Evolutionary conservation across 495 filamentous ascomycete species (phyloP), one percentile per base, ranked within the genome.

Genomic region (Ascodesmis nigricans): DNA sequence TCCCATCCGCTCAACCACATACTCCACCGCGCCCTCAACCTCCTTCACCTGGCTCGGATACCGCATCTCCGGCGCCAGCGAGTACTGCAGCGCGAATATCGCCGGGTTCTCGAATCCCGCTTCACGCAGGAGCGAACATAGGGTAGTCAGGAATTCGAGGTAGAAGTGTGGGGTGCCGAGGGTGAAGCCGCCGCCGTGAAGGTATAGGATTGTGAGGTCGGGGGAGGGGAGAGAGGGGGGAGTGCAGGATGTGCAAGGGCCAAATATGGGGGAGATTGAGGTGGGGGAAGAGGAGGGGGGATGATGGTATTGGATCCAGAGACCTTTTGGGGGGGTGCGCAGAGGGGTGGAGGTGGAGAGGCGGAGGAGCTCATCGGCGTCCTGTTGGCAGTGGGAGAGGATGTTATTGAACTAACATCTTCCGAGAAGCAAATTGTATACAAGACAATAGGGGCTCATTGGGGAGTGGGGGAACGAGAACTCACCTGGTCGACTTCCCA

Each of bases 131-230:
- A 72, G 48, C 26, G 53, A 60, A 10, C 71, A 44, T 69, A 68
- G 77, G 17, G 69, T 63, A 22, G 78, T 46, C 11, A 83, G 58
- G 42, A 82, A 81, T 50, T 83, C 77, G 14, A 82, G 64, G 50
- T 83, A 83, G 52, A 83, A 83, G 53, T 76, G 74, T 17, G 60
- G 49, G 9, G 73, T 75, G 20, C 77, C 77, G 71, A 83, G 75
- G 1, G 67, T 64, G 44, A 82, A 81, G 1, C 77, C 77, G 13
- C 77, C 77, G 67, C 75, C 77, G 52, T 83, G 77, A 27, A 63
- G 64, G 43, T 81, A 80, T 45, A 75, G 79, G 5, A 81, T 48
- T 5, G 77, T 64, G 29, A 82, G 46, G 52, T 81, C 77, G 0
- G 75, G 71, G 29, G 59, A n/a, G n/a, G n/a, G n/a, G n/a, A 19